A percentile compares a stretch with the other conserved stretches of the same genome.
Conservation (phyloP, 495 filamentous ascomycete species). For the Neurospora intermedia region DNA sequence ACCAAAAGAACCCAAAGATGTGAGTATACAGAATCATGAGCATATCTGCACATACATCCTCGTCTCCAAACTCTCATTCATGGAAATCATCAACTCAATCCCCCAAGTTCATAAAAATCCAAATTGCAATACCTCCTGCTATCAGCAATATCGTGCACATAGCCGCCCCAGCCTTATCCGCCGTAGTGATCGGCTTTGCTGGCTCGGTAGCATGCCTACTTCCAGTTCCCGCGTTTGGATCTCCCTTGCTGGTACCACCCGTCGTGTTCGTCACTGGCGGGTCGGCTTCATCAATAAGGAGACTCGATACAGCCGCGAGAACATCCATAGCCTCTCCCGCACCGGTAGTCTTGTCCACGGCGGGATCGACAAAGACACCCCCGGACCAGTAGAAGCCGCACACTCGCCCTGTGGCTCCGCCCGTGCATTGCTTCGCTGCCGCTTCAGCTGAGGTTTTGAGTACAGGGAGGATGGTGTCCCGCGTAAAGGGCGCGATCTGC, state of each 20-base stretch:
- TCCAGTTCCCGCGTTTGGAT: conserved; percentile 10
- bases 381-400: conserved; percentile 46
- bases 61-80: neutral
- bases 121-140: conserved; percentile 9
- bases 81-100: conserved; percentile 7
- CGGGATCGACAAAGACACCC: conserved; percentile 51
- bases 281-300: conserved; percentile 25
- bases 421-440: conserved; percentile 58
- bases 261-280: conserved; percentile 17
- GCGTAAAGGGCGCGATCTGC: conserved; percentile 58
- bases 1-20: neutral
- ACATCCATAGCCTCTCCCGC: conserved; percentile 61
- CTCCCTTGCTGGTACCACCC: conserved; percentile 18
- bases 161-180: conserved; percentile 17
- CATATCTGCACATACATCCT: neutral
- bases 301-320: conserved; percentile 49
- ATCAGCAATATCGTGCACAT: conserved; percentile 20
- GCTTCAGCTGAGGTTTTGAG: conserved; percentile 52
- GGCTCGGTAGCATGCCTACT: neutral
- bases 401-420: conserved; percentile 37
- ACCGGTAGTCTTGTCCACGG: conserved; percentile 52
- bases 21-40: neutral
- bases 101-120: conserved; percentile 20
- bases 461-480: conserved; percentile 45
- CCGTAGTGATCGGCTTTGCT: conserved; percentile 12